Percentiles rank a stretch among this genome's conserved stretches.
Conservation (phyloP, 257 asterid species). For the Ilex asprella region DNA sequence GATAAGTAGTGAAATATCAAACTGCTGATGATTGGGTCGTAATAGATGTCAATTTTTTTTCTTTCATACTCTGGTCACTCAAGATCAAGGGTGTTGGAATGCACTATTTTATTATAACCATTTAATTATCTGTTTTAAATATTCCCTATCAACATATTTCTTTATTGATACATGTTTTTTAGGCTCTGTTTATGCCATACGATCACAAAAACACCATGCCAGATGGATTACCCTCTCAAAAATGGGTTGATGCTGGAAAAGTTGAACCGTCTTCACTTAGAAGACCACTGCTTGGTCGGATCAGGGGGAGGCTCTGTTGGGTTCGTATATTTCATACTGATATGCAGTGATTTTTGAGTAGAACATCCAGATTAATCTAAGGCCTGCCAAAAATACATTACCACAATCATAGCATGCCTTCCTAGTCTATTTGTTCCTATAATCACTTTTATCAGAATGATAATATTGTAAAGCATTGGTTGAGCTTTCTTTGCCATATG, state of each 20-base stretch:
- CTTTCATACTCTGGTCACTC: slow-evolving; percentile 8
- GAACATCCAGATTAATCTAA: background rate
- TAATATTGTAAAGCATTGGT: no score
- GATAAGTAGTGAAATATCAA: background rate
- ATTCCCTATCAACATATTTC: slow-evolving; percentile 5
- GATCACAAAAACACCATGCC: slow-evolving; percentile 98
- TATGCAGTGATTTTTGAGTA: background rate
- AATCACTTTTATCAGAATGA: no score
- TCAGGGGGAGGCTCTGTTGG: slow-evolving; percentile 99
- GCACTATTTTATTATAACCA: slow-evolving; percentile 4
- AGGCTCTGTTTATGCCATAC: slow-evolving; percentile 98
- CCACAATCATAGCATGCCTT: no score
- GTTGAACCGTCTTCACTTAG: slow-evolving; percentile 77
- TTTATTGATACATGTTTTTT: slow-evolving; percentile 13
- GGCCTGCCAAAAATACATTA: no score
- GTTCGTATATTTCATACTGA: slow-evolving; percentile 40
- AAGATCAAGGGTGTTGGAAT: slow-evolving; percentile 3
- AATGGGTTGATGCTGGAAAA: slow-evolving; percentile 79
- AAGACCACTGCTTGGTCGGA: slow-evolving; percentile 76
- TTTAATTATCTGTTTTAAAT: slow-evolving; percentile 2
- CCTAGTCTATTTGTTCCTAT: no score
- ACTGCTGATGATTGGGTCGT: background rate
- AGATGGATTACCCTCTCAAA: slow-evolving; percentile 66
- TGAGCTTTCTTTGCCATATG: no score
- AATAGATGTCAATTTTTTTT: background rate